Percentiles rank a stretch among this genome's conserved stretches.
Conservation (phyloP, 148 eudicot genomes). For the Rhododendron mucronatum region DNA sequence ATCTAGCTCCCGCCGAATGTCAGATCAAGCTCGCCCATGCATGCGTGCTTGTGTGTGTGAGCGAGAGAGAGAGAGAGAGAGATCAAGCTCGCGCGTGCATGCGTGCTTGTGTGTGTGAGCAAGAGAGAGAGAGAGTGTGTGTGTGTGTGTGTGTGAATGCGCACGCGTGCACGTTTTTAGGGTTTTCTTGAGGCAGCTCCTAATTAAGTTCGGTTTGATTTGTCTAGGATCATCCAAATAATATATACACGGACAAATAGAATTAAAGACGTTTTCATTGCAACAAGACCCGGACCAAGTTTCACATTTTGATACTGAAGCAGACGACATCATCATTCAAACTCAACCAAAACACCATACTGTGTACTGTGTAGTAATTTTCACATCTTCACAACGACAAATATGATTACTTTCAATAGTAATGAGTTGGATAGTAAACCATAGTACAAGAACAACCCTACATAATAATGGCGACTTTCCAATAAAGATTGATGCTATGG, state of each 20-base stretch:
- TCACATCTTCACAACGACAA: neutral
- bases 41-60: no score
- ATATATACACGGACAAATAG: neutral
- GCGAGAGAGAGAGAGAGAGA: no score
- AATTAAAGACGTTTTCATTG: neutral
- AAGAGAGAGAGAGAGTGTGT: no score
- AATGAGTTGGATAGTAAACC: neutral
- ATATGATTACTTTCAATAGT: neutral
- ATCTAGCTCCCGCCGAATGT: neutral
- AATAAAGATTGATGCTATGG: neutral
- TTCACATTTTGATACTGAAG: no score
- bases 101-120: no score
- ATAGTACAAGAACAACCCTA: neutral
- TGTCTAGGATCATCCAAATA: neutral
- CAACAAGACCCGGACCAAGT: neutral
- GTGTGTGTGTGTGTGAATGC: no score
- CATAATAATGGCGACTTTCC: neutral
- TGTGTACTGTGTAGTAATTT: neutral
- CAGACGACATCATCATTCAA: neutral
- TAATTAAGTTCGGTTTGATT: neutral
- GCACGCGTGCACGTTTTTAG: no score
- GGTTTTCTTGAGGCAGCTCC: neutral
- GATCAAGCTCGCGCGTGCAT: no score
- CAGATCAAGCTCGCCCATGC: neutral
- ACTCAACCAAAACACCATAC: no score